These are phyloP conservation scores for Crithidia fasciculata DNA, from an alignment of 208 protist genomes.

Conservation along the genomic window DNA sequence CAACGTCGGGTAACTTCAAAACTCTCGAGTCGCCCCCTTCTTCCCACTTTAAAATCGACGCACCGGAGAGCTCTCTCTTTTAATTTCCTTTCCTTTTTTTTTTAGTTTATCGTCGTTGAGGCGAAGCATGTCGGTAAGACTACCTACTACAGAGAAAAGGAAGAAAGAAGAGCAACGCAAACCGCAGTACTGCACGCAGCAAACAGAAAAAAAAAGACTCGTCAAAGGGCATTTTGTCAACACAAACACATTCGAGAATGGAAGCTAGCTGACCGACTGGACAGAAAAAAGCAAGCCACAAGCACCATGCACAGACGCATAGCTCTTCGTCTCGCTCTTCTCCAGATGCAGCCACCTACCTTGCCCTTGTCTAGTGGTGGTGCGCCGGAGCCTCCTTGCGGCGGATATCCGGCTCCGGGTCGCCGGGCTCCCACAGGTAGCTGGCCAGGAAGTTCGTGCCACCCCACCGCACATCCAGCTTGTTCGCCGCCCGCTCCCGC, in stretches of 20 bases:
- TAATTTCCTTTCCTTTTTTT: background rate
- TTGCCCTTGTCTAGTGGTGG: conserved; percentile 11
- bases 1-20: too few species aligned
- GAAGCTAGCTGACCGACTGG: too few species aligned
- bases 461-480: conserved; percentile 86
- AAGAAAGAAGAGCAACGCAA: background rate
- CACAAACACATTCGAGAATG: too few species aligned
- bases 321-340: background rate
- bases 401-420: conserved; percentile 88
- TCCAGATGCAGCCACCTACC: background rate
- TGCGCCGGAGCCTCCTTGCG: conserved; percentile 73
- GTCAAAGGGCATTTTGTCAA: too few species aligned
- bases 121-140: conserved; percentile 26
- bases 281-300: background rate
- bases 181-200: background rate
- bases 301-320: background rate
- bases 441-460: conserved; percentile 90
- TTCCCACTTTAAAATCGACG: too few species aligned
- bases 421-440: conserved; percentile 89
- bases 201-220: conserved; percentile 11
- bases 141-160: conserved; percentile 20
- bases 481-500: conserved; percentile 84
- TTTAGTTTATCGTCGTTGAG: background rate
- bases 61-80: background rate
- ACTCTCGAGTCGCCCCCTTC: too few species aligned